Conservation (phyloP, 139 green algal species). For the Asterochloris sp. region DNA sequence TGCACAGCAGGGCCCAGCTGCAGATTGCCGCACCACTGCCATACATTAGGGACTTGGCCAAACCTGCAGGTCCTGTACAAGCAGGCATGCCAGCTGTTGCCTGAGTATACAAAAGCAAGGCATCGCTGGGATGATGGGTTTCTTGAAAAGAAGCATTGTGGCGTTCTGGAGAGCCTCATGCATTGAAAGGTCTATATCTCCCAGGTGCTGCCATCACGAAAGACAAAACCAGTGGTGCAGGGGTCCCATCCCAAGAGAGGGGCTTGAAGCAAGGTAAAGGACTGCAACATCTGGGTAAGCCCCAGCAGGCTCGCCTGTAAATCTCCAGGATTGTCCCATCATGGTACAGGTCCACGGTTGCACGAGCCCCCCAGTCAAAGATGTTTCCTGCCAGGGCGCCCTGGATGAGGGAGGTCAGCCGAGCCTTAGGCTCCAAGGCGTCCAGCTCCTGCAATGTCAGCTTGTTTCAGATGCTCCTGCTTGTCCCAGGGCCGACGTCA, state of each 20-base stretch:
- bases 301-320: constrained; percentile 46
- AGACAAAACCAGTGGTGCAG: background rate
- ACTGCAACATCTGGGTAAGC: background rate
- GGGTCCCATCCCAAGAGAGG: background rate
- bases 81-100: too few relatives aligned
- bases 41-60: too few relatives aligned
- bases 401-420: constrained; percentile 52
- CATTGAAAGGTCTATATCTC: background rate
- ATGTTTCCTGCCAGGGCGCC: constrained; percentile 91
- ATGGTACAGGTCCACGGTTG: constrained; percentile 89
- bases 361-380: constrained; percentile 95
- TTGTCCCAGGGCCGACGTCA: too few relatives aligned
- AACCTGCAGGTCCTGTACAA: too few relatives aligned
- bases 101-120: too few relatives aligned
- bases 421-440: constrained; percentile 35
- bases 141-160: too few relatives aligned
- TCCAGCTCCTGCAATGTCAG: constrained; percentile 71
- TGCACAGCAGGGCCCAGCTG: too few relatives aligned
- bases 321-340: constrained; percentile 95
- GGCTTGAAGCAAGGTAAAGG: background rate
- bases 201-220: background rate
- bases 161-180: background rate
- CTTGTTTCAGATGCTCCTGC: too few relatives aligned
- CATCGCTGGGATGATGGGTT: too few relatives aligned
- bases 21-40: too few relatives aligned